Evolutionary conservation across 495 filamentous ascomycete genomes (phyloP).

Genomic region (Amniculicola lignicola): DNA sequence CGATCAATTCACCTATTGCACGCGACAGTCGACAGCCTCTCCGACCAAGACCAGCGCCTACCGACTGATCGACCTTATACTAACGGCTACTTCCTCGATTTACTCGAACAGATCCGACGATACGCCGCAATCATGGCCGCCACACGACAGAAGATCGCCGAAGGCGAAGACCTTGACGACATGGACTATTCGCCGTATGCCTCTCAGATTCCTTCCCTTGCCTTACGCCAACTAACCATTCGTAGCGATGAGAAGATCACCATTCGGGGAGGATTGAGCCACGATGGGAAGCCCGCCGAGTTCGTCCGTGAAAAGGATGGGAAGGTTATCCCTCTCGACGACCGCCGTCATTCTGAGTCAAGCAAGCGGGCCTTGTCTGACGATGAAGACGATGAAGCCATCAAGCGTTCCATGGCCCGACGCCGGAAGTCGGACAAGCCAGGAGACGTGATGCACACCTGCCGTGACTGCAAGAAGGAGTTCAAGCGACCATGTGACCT

Average conservation of each 20-base stretch:
- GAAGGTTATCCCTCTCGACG: constrained; percentile 66
- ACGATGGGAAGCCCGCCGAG: constrained; percentile 73
- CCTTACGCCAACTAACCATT: constrained; percentile 8
- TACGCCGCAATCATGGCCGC: constrained; percentile 52
- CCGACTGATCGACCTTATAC: constrained; percentile 82
- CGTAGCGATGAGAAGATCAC: constrained; percentile 62
- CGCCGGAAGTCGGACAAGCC: constrained; percentile 70
- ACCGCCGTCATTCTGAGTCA: constrained; percentile 43
- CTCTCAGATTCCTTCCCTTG: background rate
- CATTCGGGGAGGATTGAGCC: constrained; percentile 70
- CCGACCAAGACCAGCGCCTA: constrained; percentile 74
- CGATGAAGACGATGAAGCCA: constrained; percentile 64
- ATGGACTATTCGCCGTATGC: constrained; percentile 46
- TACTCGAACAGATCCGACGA: constrained; percentile 67
- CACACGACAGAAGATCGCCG: constrained; percentile 45
- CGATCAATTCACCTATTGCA: constrained; percentile 81
- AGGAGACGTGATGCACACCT: constrained; percentile 40
- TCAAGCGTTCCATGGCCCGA: constrained; percentile 82
- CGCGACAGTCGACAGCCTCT: constrained; percentile 73
- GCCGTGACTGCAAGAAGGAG: constrained; percentile 68
- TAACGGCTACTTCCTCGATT: constrained; percentile 90
- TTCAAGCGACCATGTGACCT: constrained; percentile 92
- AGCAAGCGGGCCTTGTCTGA: constrained; percentile 28
- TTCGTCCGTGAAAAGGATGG: constrained; percentile 72
- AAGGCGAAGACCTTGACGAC: constrained; percentile 41